Base-by-base conservation (phyloP, 2,329 filamentous ascomycete species). In the Clonostachys sp. region DNA sequence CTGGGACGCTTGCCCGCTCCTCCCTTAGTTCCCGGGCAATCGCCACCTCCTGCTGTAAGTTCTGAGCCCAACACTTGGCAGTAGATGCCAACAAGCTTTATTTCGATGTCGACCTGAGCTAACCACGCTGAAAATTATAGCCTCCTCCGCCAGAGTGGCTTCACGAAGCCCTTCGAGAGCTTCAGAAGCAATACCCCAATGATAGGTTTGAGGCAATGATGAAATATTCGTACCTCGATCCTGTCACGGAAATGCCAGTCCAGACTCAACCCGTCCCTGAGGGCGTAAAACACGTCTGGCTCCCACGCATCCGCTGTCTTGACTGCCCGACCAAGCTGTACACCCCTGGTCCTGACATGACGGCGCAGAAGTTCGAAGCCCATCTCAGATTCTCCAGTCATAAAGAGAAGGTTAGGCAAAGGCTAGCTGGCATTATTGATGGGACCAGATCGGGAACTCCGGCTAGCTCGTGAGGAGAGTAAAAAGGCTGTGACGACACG, bases 301-400 rank as follows among this genome's bases (percentile, higher is more conserved):
- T 96, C 44, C 94, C 94, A 9, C 80, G 94, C 45, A 96, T 99
- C 53, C 80, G 89, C 49, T 99, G 94, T 64, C 81, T 86, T 42
- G 94, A 99, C 65, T 97, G 94, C 63, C 89, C 90, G 0, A 90
- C 89, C 33, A 97, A 96, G 66, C 74, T 96, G 12, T 99, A 99
- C 66, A 96, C 91, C 0, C 89, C 91, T 0, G 89, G 91, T 0
- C 90, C 91, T 0, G 89, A 86, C 20, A 87, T 80, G 63, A 91
- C 90, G 3, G 88, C 92, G 6, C 85, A 85, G 42, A 95, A 96
- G 61, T 99, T 99, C 53, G 89, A 96, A 67, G 83, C 95, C 2
- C 94, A 99, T 70, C 74, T 97, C 44, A 89, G 86, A 66, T 96
- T 96, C 66, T 81, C 87, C 41, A 74, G 78, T 45, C 94, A 99